Evolutionary conservation across 169 alveolate genomes (phyloP).

Genomic region (Eimeria acervulina): DNA sequence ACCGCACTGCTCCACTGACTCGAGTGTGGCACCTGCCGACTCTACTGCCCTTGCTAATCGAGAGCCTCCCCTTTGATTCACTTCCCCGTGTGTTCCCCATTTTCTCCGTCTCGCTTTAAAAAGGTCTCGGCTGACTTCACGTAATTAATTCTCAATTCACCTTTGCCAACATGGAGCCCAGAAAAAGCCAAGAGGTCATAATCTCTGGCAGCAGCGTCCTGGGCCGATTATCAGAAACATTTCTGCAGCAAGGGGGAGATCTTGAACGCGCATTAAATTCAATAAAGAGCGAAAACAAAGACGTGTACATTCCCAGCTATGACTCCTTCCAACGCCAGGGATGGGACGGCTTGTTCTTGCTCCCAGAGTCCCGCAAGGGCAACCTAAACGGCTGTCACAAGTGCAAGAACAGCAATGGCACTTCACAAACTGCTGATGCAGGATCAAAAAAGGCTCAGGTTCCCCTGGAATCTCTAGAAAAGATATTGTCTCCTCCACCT

Average conservation of each 20-base stretch:
- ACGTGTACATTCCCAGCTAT: slow-evolving; percentile 8
- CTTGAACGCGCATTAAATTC: neutral
- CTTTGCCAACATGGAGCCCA: neutral
- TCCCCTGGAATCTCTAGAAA: neutral
- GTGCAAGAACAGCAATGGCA: neutral
- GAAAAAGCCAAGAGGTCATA: neutral
- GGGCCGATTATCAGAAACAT: neutral
- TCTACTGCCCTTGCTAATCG: slow-evolving; percentile 30
- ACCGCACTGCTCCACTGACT: neutral
- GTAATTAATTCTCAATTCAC: neutral
- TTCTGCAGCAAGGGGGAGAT: neutral
- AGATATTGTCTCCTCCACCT: slow-evolving; percentile 9
- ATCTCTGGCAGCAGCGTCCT: slow-evolving; percentile 21
- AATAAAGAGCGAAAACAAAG: neutral
- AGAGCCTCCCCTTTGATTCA: neutral
- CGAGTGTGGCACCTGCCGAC: neutral
- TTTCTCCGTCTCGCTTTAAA: neutral
- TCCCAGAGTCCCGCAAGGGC: neutral
- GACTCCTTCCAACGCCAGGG: slow-evolving; percentile 32
- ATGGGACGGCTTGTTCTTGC: slow-evolving; percentile 40
- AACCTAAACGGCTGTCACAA: neutral
- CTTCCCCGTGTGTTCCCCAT: neutral
- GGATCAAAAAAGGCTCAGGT: neutral
- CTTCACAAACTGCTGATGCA: neutral
- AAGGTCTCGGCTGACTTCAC: neutral